Evolutionary conservation across 345 rosid species (phyloP).

Genomic region (Toxicodendron radicans): DNA sequence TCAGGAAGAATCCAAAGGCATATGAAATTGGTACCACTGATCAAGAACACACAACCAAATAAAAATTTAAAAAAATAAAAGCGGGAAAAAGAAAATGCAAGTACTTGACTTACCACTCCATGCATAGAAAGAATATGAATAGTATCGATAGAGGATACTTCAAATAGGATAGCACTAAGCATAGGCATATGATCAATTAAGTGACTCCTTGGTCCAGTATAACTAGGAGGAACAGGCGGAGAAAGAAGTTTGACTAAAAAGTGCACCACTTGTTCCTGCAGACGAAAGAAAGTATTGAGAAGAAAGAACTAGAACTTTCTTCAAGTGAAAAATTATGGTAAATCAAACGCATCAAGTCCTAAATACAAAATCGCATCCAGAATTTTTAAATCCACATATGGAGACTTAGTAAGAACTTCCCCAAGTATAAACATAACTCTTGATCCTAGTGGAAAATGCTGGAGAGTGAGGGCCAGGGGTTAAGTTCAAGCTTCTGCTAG

Average conservation of each 20-base stretch:
- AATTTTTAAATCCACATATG: neutral
- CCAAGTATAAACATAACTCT: neutral
- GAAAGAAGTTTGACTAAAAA: slow-evolving; percentile 66
- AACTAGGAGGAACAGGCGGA: slow-evolving; percentile 46
- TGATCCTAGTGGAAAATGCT: neutral
- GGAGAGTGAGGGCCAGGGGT: neutral
- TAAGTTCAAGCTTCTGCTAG: neutral
- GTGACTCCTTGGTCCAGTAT: slow-evolving; percentile 39
- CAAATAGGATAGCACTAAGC: slow-evolving; percentile 54
- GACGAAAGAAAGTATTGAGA: slow-evolving; percentile 15
- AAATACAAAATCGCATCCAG: neutral
- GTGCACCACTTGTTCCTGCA: slow-evolving; percentile 63
- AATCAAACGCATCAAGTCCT: neutral
- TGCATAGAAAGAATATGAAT: slow-evolving; percentile 65
- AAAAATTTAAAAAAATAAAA: too few species aligned
- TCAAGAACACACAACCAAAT: neutral
- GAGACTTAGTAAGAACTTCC: neutral
- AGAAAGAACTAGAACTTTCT: neutral
- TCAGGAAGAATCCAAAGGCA: slow-evolving; percentile 19
- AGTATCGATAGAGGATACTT: slow-evolving; percentile 50
- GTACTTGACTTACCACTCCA: slow-evolving; percentile 54
- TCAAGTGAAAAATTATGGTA: neutral
- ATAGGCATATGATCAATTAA: slow-evolving; percentile 51
- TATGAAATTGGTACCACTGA: neutral
- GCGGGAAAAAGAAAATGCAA: neutral